phyloP scores from a whole-genome alignment of 2,329 filamentous ascomycete species.

The Sphaerostilbella broomeana region DNA sequence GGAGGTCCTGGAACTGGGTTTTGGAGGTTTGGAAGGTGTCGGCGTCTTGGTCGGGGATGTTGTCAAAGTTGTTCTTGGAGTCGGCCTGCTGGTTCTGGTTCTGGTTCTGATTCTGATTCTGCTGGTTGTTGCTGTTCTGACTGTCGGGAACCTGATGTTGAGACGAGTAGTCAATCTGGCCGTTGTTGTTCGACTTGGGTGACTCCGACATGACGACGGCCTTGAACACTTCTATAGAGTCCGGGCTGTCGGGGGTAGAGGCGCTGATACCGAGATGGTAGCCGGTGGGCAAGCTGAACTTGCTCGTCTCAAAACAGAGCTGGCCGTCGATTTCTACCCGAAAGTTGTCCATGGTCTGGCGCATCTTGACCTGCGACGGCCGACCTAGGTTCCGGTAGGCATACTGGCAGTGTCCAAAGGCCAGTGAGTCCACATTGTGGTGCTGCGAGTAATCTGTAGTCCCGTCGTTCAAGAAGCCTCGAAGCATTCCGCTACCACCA shows the following conservation, averaged over 20 bases:
- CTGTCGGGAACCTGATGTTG: constrained; percentile 16
- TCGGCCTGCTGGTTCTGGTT: constrained; percentile 43
- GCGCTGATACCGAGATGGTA: constrained; percentile 86
- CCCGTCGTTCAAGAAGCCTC: constrained; percentile 93
- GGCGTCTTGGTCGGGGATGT: constrained; percentile 42
- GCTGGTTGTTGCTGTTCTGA: constrained; percentile 31
- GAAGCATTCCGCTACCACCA: constrained; percentile 75
- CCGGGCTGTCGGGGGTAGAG: constrained; percentile 81
- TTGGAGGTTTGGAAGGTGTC: constrained; percentile 43
- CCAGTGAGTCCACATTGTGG: constrained; percentile 71
- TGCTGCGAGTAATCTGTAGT: constrained; percentile 70
- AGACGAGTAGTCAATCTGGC: background rate
- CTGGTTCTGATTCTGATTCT: constrained; percentile 30
- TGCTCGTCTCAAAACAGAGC: constrained; percentile 76
- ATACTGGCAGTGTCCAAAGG: constrained; percentile 90
- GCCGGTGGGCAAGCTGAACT: constrained; percentile 69
- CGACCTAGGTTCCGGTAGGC: constrained; percentile 86
- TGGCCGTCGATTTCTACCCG: constrained; percentile 74
- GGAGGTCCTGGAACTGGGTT: constrained; percentile 73
- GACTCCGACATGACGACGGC: constrained; percentile 63
- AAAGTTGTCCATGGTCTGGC: constrained; percentile 58
- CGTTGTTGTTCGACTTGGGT: constrained; percentile 15
- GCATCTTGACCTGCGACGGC: constrained; percentile 70
- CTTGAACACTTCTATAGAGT: constrained; percentile 92
- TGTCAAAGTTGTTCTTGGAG: constrained; percentile 21